Percentiles rank a stretch among this genome's conserved stretches.
Evolutionary conservation across 2,329 filamentous ascomycete species (phyloP).

Genomic region (Macrophomina tecta): DNA sequence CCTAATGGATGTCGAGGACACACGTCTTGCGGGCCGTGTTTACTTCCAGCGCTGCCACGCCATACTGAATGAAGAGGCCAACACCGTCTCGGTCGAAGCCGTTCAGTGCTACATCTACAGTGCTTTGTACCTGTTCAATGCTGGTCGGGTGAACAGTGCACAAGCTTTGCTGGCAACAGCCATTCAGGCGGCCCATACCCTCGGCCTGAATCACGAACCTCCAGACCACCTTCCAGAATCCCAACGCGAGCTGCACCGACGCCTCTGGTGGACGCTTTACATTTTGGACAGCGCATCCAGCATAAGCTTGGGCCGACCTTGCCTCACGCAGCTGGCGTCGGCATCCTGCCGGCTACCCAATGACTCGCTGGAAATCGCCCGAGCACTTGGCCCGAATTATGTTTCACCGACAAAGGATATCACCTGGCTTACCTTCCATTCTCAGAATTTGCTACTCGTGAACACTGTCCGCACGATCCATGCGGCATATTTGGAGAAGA

Average conservation of each 20-base stretch:
- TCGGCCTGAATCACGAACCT: slow-evolving; percentile 58
- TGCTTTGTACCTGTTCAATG: slow-evolving; percentile 55
- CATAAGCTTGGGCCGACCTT: slow-evolving; percentile 57
- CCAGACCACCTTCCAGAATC: slow-evolving; percentile 39
- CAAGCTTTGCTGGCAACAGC: slow-evolving; percentile 50
- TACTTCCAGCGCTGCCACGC: slow-evolving; percentile 56
- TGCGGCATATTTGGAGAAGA: slow-evolving; percentile 43
- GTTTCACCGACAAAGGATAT: slow-evolving; percentile 33
- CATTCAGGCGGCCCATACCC: slow-evolving; percentile 53
- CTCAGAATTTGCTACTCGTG: slow-evolving; percentile 46
- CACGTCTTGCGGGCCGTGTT: slow-evolving; percentile 52
- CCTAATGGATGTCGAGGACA: slow-evolving; percentile 39
- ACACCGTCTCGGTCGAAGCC: slow-evolving; percentile 48
- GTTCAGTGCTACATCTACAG: slow-evolving; percentile 57
- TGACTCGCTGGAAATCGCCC: slow-evolving; percentile 43
- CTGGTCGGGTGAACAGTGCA: slow-evolving; percentile 57
- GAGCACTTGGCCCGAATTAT: slow-evolving; percentile 37
- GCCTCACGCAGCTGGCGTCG: slow-evolving; percentile 41
- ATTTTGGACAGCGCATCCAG: slow-evolving; percentile 53
- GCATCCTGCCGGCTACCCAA: slow-evolving; percentile 47
- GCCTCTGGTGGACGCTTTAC: slow-evolving; percentile 53
- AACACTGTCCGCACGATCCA: slow-evolving; percentile 43
- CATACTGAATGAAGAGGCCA: not conserved
- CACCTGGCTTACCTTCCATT: slow-evolving; percentile 49
- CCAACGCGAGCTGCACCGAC: slow-evolving; percentile 51